Evolutionary conservation across 345 rosid genomes (phyloP).

Genomic region (Excoecaria cochinchinensis): DNA sequence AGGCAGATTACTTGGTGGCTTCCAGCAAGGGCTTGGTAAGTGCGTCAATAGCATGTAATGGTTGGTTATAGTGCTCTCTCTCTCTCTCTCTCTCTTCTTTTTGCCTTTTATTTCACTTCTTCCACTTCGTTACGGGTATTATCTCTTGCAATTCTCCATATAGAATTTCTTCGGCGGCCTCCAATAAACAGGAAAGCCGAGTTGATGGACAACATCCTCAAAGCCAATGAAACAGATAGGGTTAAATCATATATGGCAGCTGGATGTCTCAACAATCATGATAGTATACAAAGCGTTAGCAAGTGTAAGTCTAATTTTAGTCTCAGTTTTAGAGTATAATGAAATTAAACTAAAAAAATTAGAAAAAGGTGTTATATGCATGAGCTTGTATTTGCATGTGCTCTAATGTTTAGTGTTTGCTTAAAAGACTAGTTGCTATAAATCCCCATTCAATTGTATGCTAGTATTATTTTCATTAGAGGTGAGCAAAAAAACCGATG

Average conservation of each 20-base stretch:
- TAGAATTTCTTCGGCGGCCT: conserved; percentile 64
- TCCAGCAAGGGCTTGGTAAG: conserved; percentile 59
- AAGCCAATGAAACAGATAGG: conserved; percentile 60
- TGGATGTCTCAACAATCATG: conserved; percentile 50
- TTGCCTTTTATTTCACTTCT: neutral
- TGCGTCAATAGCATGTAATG: neutral
- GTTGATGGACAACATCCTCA: conserved; percentile 47
- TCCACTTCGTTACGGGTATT: neutral
- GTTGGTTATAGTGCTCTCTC: neutral
- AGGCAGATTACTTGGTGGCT: conserved; percentile 44
- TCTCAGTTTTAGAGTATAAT: neutral
- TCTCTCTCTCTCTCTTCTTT: neutral
- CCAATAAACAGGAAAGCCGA: conserved; percentile 46
- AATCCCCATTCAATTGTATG: neutral
- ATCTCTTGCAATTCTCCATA: neutral
- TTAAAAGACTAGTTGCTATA: neutral
- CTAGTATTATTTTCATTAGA: neutral
- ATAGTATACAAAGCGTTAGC: conserved; percentile 43
- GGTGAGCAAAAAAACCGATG: no score
- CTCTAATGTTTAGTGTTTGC: neutral
- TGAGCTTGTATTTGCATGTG: neutral
- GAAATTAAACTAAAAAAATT: no score
- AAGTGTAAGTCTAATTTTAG: conserved; percentile 50
- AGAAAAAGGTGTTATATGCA: no score
- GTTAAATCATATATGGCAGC: conserved; percentile 56